Percentiles rank a stretch among this genome's conserved stretches.
These are phyloP conservation scores for Backusella australiensis DNA, from an alignment of 192 early-diverging fungal species.

Conservation along the genomic window DNA sequence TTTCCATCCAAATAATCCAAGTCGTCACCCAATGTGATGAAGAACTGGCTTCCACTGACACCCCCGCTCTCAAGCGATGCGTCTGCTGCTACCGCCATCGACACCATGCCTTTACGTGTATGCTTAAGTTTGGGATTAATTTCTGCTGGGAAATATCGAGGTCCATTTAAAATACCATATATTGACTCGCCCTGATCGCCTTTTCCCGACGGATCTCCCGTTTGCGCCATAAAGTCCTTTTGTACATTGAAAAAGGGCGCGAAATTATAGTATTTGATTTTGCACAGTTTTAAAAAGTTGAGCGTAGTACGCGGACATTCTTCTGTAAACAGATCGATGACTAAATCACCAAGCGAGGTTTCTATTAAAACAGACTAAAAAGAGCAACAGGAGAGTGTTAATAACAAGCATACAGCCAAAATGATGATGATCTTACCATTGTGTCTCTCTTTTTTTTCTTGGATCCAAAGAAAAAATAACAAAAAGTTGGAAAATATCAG, in stretches of 20 bases:
- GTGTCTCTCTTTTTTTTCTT: neutral
- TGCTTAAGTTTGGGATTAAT: conserved; percentile 82
- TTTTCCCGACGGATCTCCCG: conserved; percentile 72
- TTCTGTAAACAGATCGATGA: conserved; percentile 80
- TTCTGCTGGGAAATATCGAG: conserved; percentile 75
- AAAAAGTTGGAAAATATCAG: no score
- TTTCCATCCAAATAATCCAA: conserved; percentile 83
- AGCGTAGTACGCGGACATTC: conserved; percentile 64
- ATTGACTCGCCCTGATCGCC: conserved; percentile 70
- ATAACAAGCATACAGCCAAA: neutral
- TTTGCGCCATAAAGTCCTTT: conserved; percentile 76
- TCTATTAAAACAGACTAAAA: conserved; percentile 70
- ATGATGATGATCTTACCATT: neutral
- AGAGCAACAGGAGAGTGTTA: neutral
- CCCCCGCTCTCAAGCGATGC: conserved; percentile 38
- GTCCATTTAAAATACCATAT: conserved; percentile 64
- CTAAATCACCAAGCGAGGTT: conserved; percentile 88
- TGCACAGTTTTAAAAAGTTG: conserved; percentile 90
- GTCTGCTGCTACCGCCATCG: conserved; percentile 62
- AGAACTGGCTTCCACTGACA: conserved; percentile 80
- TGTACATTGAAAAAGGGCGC: conserved; percentile 79
- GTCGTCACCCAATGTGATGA: conserved; percentile 73
- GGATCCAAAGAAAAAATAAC: neutral
- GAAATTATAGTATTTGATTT: conserved; percentile 87
- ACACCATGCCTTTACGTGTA: conserved; percentile 68